phyloP scores from a whole-genome alignment of 805 yeast species.

The Yarrowia hollandica region DNA sequence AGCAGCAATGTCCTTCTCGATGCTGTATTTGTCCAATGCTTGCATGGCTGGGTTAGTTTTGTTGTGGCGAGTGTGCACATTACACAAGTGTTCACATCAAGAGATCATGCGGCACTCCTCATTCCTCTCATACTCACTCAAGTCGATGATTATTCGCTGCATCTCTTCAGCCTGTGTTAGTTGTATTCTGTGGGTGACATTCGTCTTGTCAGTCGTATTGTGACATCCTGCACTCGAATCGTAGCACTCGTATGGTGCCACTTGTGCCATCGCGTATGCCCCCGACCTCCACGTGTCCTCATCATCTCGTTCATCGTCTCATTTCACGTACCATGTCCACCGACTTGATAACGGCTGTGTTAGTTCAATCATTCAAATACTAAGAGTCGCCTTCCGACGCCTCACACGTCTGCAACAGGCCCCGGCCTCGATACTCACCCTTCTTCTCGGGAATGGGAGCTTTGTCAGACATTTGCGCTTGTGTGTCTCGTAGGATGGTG shows the following conservation, averaged over 20 bases:
- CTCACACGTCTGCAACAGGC: too few species aligned
- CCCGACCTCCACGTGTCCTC: not conserved
- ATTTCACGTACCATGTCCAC: slow-evolving; percentile 42
- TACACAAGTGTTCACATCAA: not conserved
- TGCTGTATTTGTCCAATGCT: slow-evolving; percentile 48
- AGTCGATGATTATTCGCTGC: slow-evolving; percentile 38
- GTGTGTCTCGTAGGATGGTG: slow-evolving; percentile 11
- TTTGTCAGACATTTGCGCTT: slow-evolving; percentile 36
- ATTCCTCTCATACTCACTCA: slow-evolving; percentile 35
- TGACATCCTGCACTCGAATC: too few species aligned
- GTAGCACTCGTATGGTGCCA: too few species aligned
- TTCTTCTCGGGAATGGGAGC: slow-evolving; percentile 34
- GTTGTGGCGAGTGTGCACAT: not conserved
- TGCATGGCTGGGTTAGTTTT: slow-evolving; percentile 41
- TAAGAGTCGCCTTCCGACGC: too few species aligned
- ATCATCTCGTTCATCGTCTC: too few species aligned
- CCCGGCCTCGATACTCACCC: slow-evolving; percentile 21
- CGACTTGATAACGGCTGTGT: slow-evolving; percentile 38
- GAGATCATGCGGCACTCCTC: too few species aligned
- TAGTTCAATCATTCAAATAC: too few species aligned
- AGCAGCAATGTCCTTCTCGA: slow-evolving; percentile 59
- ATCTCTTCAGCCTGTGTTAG: slow-evolving; percentile 36
- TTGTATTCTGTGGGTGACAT: not conserved
- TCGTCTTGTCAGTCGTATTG: too few species aligned
- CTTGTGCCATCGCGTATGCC: not conserved